Conservation (phyloP, 306 rosid species). For the Inga laurina region DNA sequence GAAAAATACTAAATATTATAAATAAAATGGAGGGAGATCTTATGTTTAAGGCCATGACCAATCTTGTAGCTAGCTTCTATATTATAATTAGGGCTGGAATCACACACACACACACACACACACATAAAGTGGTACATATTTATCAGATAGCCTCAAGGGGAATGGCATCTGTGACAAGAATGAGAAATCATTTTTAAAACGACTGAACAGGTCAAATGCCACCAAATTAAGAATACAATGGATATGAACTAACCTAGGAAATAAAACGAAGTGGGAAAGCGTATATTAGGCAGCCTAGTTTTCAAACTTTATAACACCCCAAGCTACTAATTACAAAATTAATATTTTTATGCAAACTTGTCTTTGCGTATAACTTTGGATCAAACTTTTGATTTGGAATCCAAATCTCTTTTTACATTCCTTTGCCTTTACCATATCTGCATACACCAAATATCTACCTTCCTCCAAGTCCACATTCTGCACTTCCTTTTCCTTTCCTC, state of each 20-base stretch:
- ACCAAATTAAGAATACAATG: background rate
- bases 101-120: too few relatives aligned
- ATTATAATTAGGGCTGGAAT: too few relatives aligned
- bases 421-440: conserved; percentile 34
- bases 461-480: background rate
- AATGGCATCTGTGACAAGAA: background rate
- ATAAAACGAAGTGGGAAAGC: background rate
- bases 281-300: background rate
- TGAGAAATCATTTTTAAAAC: background rate
- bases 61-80: too few relatives aligned
- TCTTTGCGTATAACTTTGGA: conserved; percentile 32
- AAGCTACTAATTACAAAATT: background rate
- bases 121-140: background rate
- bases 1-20: too few relatives aligned
- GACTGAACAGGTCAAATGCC: background rate
- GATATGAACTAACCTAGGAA: background rate
- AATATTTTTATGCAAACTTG: conserved; percentile 16
- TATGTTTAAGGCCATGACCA: too few relatives aligned
- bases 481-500: background rate
- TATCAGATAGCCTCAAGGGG: background rate
- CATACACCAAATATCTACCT: conserved; percentile 17
- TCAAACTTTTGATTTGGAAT: conserved; percentile 31
- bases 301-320: background rate
- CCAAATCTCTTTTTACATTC: conserved; percentile 40
- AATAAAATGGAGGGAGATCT: too few relatives aligned